phyloP scores from a whole-genome alignment of 2,329 filamentous ascomycete species.

The Microcyclosporella mali region DNA sequence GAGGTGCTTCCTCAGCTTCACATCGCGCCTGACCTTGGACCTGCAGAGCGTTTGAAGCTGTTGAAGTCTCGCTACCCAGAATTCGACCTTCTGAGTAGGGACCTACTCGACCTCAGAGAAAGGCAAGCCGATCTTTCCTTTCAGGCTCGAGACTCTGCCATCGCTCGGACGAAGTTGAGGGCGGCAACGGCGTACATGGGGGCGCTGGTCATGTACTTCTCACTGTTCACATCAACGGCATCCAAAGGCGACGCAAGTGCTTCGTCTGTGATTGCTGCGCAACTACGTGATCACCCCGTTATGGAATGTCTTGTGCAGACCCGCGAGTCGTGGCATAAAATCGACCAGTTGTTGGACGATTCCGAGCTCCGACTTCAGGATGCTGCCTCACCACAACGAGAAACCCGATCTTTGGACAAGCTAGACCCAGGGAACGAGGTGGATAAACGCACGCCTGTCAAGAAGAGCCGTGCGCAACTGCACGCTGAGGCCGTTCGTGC shows the following conservation, averaged over 20 bases:
- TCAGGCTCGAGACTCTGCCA: constrained; percentile 8
- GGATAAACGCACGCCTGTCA: constrained; percentile 32
- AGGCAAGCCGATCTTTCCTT: constrained; percentile 15
- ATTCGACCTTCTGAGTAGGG: constrained; percentile 76
- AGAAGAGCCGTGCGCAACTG: constrained; percentile 43
- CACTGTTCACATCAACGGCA: constrained; percentile 76
- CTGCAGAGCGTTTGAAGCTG: constrained; percentile 68
- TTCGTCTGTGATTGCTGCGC: constrained; percentile 64
- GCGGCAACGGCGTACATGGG: constrained; percentile 81
- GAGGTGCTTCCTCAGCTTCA: constrained; percentile 81
- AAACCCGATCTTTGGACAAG: too few species aligned
- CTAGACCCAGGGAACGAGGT: constrained; percentile 3
- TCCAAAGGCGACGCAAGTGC: constrained; percentile 45
- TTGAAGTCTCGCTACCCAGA: constrained; percentile 82
- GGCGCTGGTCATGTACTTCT: constrained; percentile 87
- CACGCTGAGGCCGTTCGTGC: constrained; percentile 49
- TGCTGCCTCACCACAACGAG: too few species aligned
- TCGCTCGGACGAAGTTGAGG: constrained; percentile 59
- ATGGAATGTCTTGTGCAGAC: constrained; percentile 81
- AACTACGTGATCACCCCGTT: constrained; percentile 81
- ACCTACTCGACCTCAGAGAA: constrained; percentile 65
- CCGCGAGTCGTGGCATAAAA: constrained; percentile 70
- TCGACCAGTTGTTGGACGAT: constrained; percentile 53
- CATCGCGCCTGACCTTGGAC: constrained; percentile 70
- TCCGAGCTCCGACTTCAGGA: too few species aligned